phyloP scores from a whole-genome alignment of 2,329 filamentous ascomycete species.

The Monosporascus sp. region DNA sequence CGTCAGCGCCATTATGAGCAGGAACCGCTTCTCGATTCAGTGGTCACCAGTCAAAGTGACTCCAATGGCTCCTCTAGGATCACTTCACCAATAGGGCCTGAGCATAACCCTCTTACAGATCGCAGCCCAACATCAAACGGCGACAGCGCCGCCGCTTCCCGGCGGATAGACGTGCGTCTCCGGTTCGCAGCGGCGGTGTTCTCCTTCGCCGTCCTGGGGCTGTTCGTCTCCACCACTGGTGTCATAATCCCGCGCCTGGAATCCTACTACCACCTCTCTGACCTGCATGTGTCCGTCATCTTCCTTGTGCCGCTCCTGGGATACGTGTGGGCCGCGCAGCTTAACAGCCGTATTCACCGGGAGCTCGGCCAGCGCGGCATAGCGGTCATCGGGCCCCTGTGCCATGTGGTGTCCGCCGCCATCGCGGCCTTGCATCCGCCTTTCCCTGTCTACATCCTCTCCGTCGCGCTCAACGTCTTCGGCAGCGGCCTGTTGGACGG shows the following conservation, averaged over 20 bases:
- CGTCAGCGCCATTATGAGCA: too few species aligned
- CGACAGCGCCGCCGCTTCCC: too few species aligned
- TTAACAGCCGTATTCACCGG: constrained; percentile 32
- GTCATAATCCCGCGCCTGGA: constrained; percentile 31
- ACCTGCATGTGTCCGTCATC: constrained; percentile 37
- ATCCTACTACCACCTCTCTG: constrained; percentile 33
- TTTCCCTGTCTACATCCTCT: constrained; percentile 27
- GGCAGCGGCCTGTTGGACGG: constrained; percentile 37
- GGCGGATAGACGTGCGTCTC: not conserved
- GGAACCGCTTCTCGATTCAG: too few species aligned
- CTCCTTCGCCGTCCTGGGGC: constrained; percentile 18
- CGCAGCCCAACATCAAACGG: too few species aligned
- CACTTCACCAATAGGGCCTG: too few species aligned
- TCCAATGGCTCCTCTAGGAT: too few species aligned
- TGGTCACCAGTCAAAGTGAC: too few species aligned
- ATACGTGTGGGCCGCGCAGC: constrained; percentile 36
- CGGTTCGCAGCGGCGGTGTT: constrained; percentile 12
- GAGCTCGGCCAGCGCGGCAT: constrained; percentile 36
- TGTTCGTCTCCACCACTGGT: constrained; percentile 22
- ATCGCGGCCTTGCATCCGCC: constrained; percentile 22
- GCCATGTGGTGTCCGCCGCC: constrained; percentile 28
- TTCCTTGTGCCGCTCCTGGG: constrained; percentile 37
- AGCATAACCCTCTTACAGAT: too few species aligned
- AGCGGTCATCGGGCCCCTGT: constrained; percentile 31
- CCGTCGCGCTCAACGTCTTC: constrained; percentile 26